Evolutionary conservation across 192 early-diverging fungal genomes (phyloP).

Genomic region (Thoreauomyces humboldtii): DNA sequence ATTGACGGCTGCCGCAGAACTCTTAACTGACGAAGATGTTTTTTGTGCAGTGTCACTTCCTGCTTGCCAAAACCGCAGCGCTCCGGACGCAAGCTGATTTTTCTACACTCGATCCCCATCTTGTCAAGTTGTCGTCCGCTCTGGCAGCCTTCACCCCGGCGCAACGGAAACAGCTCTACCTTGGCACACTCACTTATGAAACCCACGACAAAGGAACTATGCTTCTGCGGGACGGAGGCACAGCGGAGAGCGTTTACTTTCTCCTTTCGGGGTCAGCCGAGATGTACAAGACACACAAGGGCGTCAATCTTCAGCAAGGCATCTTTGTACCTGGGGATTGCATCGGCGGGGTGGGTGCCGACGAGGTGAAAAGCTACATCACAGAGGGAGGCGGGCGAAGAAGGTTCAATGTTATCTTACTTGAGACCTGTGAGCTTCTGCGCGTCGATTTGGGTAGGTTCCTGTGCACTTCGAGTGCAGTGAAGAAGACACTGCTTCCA

Average conservation of each 20-base stretch:
- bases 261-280: slow-evolving; percentile 7
- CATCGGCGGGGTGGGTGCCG: slow-evolving; percentile 3
- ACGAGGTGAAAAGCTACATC: not conserved
- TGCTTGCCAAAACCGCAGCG: slow-evolving; percentile 7
- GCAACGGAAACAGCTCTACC: slow-evolving; percentile 21
- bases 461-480: not conserved
- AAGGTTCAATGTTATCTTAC: slow-evolving; percentile 9
- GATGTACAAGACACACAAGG: slow-evolving; percentile 18
- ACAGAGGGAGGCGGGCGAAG: not conserved
- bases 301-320: slow-evolving; percentile 20
- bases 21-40: not conserved
- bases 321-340: slow-evolving; percentile 2
- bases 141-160: not conserved
- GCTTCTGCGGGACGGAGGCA: slow-evolving; percentile 14
- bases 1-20: not conserved
- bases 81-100: slow-evolving; percentile 13
- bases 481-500: not conserved
- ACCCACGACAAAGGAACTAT: slow-evolving; percentile 10
- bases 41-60: slow-evolving; percentile 8
- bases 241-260: slow-evolving; percentile 24
- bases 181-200: slow-evolving; percentile 22
- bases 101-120: not conserved
- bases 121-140: slow-evolving; percentile 5
- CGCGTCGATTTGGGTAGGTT: slow-evolving; percentile 25
- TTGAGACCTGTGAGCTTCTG: slow-evolving; percentile 22